Evolutionary conservation across 78 protist species (phyloP).

Genomic region (Chrysochromulina parva): DNA sequence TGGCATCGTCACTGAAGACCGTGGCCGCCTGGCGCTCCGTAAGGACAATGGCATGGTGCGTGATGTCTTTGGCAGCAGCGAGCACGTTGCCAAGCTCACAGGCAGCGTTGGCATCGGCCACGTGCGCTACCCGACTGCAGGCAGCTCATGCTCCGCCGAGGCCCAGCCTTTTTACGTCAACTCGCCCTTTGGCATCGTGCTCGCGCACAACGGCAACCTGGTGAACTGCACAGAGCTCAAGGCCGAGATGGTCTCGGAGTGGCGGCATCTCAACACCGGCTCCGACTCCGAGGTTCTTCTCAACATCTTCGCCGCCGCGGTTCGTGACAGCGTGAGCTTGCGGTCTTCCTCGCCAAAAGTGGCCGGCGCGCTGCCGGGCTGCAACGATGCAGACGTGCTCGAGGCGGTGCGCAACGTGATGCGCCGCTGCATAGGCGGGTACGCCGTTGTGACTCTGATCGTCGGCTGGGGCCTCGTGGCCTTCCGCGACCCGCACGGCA

Average conservation of each 20-base stretch:
- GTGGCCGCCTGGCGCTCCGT: conserved; percentile 27
- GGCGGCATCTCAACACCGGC: conserved; percentile 54
- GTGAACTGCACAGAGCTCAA: conserved; percentile 4
- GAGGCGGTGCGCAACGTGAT: not conserved
- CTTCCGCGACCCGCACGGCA: conserved; percentile 48
- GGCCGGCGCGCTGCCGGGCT: no score
- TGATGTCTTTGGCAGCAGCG: conserved; percentile 24
- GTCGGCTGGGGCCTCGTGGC: conserved; percentile 45
- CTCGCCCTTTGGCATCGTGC: conserved; percentile 49
- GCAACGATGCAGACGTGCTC: no score
- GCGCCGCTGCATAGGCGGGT: conserved; percentile 41
- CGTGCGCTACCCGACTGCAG: conserved; percentile 62
- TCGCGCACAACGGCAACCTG: conserved; percentile 56
- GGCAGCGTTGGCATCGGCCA: conserved; percentile 38
- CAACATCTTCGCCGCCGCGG: conserved; percentile 40
- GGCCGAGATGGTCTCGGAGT: not conserved
- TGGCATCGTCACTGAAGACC: conserved; percentile 38
- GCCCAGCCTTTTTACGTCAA: conserved; percentile 61
- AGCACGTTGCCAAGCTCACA: not conserved
- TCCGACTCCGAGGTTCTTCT: conserved; percentile 60
- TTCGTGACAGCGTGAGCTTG: not conserved
- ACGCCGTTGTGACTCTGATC: conserved; percentile 32
- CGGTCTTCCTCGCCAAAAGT: no score
- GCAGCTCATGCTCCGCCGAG: conserved; percentile 42
- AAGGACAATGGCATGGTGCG: conserved; percentile 48